Evolutionary conservation across 805 yeast genomes (phyloP).

Genomic region (Starmerella davenportii): DNA sequence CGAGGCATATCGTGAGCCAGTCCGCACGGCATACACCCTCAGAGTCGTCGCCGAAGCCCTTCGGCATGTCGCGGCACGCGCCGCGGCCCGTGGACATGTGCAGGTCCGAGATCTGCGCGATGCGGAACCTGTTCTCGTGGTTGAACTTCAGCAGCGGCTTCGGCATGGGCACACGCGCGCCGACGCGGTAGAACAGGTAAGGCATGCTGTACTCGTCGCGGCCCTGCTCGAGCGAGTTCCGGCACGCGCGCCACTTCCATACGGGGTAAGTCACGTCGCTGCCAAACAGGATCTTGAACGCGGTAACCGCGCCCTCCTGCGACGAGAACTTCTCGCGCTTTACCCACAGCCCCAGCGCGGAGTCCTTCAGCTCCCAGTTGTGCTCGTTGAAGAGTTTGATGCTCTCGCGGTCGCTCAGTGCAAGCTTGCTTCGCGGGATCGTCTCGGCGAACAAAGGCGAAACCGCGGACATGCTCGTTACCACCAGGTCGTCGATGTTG

Average conservation of each 20-base stretch:
- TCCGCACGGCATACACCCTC: constrained; percentile 51
- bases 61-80: constrained; percentile 42
- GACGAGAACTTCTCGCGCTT: constrained; percentile 30
- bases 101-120: constrained; percentile 77
- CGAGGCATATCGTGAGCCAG: constrained; percentile 42
- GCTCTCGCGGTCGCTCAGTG: background rate
- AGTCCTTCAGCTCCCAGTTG: constrained; percentile 23
- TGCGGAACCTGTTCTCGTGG: constrained; percentile 41
- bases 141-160: constrained; percentile 9
- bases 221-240: constrained; percentile 17
- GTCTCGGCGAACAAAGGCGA: background rate
- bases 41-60: constrained; percentile 16
- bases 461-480: background rate
- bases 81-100: constrained; percentile 82
- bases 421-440: background rate
- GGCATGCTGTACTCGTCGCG: constrained; percentile 12
- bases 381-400: constrained; percentile 6
- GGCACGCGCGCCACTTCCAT: constrained; percentile 40
- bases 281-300: constrained; percentile 56
- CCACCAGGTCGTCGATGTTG: constrained; percentile 18
- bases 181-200: constrained; percentile 18
- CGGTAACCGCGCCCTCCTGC: constrained; percentile 30
- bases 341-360: constrained; percentile 38
- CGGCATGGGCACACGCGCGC: constrained; percentile 5
- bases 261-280: constrained; percentile 60